Conservation (phyloP, 2,329 filamentous ascomycete genomes). For the Raffaelea arxii region DNA sequence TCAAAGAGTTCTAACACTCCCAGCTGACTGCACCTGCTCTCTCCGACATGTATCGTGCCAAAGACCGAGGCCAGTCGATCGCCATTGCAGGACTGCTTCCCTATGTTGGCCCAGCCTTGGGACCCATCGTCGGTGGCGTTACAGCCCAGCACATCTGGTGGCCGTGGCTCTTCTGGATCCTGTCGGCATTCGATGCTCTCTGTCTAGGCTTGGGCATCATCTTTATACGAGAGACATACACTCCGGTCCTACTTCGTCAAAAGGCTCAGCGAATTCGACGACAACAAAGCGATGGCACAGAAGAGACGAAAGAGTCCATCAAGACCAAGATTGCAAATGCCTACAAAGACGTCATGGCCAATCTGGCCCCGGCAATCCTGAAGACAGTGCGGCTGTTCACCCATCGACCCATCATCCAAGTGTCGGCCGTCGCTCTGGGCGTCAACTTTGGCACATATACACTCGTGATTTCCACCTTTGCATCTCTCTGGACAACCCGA, state of each 20-base stretch:
- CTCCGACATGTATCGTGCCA: background rate
- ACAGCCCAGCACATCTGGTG: background rate
- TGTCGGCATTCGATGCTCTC: background rate
- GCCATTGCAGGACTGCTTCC: background rate
- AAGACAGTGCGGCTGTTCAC: background rate
- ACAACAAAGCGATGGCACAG: background rate
- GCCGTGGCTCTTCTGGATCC: slow-evolving; percentile 1
- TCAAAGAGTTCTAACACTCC: background rate
- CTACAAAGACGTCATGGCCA: background rate
- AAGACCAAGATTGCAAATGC: background rate
- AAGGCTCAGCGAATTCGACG: background rate
- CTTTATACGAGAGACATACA: background rate
- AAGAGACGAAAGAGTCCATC: background rate
- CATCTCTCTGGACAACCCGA: background rate
- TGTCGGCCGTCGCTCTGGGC: background rate
- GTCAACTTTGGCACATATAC: background rate
- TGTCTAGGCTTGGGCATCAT: background rate
- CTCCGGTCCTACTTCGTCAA: background rate
- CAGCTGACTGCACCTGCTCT: background rate
- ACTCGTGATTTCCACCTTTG: background rate
- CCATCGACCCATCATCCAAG: background rate
- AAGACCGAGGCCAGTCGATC: slow-evolving; percentile 1
- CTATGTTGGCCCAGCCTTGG: background rate
- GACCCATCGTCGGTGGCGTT: background rate
- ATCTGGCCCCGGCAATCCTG: background rate